Base-by-base conservation (phyloP, 2,329 filamentous ascomycete genomes). In the Geoglossum cookeanum region DNA sequence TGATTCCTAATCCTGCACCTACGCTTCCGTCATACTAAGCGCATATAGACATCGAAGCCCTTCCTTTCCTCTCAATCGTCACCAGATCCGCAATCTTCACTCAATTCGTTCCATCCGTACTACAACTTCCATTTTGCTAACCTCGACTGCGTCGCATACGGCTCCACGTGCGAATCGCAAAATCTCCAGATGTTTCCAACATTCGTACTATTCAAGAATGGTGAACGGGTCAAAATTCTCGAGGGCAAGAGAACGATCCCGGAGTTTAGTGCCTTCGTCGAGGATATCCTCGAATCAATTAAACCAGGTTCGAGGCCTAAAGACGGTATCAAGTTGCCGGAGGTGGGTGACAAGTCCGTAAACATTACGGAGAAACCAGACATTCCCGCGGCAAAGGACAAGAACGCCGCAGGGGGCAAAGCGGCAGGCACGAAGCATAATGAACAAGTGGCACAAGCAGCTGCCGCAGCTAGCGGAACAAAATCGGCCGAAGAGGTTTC, bases 91-190 rank as follows among this genome's bases (percentile, higher is more conserved):
- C 71, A 77, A 44, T 70, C 63, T 13, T 72, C 75, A 0, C 67
- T 80, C 47, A 83, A 83, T 65, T 78, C 78, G 3, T 96, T 96
- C 66, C 81, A 83, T 35, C 76, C 83, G 57, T 92, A 82, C 68
- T 97, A 97, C 71, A 81, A 91, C 70, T 91, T 95, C 69, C 82
- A 86, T 64, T 96, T 98, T 66, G 91, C 78, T 33, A 80, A 78
- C 58, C 72, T 98, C 61, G 88, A 98, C 71, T 98, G 92, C 69
- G 73, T 89, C 56, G 87, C 87, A 33, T 87, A 83, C 67, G 85
- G 80, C 59, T 87, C 94, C 66, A 74, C 87, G 13, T 98, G 92
- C 71, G 68, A 70, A 55, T 76, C 80, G 32, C 75, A 89, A 61
- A 73, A 79, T 1, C 77, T 97, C 57, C 66, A 68, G 54, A 80